Evolutionary conservation across 805 yeast genomes (phyloP).

Genomic region (Suhomyces emberorum): DNA sequence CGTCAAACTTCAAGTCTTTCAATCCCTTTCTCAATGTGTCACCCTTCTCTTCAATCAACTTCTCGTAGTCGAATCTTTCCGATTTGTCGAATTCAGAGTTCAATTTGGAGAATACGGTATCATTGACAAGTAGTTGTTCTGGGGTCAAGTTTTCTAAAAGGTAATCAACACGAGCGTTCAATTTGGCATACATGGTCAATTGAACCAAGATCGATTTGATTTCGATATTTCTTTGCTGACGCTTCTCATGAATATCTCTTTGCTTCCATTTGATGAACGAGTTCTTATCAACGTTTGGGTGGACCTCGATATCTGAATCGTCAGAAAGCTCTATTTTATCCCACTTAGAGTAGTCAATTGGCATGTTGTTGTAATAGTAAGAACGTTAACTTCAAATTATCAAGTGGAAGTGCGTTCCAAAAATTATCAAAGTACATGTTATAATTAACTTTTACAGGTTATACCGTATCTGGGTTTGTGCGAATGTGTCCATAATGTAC

Average conservation of each 20-base stretch:
- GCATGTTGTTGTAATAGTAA: conserved; percentile 52
- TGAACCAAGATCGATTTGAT: conserved; percentile 74
- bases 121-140: conserved; percentile 32
- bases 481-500: no score
- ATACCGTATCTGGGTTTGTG: no score
- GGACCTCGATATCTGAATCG: conserved; percentile 96
- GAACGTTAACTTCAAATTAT: no score
- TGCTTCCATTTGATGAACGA: conserved; percentile 97
- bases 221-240: conserved; percentile 75
- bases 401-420: no score
- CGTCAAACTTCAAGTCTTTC: conserved; percentile 33
- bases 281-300: conserved; percentile 92
- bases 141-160: conserved; percentile 45
- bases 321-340: conserved; percentile 94
- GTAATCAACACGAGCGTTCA: conserved; percentile 70
- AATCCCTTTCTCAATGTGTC: conserved; percentile 45
- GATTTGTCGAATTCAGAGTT: conserved; percentile 51
- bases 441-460: no score
- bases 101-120: conserved; percentile 38
- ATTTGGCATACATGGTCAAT: conserved; percentile 71
- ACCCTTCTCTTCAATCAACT: conserved; percentile 33
- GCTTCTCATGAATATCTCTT: conserved; percentile 92
- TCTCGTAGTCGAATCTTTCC: conserved; percentile 53
- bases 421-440: no score
- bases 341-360: conserved; percentile 96